Base-by-base conservation (phyloP, 2,329 filamentous ascomycete genomes). In the Aspergillus sp. region DNA sequence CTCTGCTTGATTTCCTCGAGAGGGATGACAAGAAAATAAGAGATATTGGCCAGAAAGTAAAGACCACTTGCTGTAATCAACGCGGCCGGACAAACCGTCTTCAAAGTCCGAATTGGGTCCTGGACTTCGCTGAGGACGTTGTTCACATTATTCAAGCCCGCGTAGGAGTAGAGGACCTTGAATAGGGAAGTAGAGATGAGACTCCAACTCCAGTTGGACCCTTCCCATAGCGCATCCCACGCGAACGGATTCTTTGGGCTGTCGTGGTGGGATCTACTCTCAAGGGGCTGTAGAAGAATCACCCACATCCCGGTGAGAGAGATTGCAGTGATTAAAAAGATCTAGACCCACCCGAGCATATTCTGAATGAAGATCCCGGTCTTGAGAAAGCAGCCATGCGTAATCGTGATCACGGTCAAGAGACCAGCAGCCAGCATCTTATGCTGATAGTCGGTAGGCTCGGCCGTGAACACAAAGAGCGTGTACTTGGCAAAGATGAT, bases 101-200 rank as follows among this genome's bases (percentile, higher is more conserved):
- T 24, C 24, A 24, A 24, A 4, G 24, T 24, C 4, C 24, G 24
- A 24, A 24, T 24, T 4, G 24, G 89, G 60, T 90, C 81, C 60
- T 85, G 85, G 22, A 91, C 87, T 69, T 91, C 88, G 68, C 88
- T 89, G 53, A 91, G 77, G 3, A 90, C 88, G 73, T 87, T 89
- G 62, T 24, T 24, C 24, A 87, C 80, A 60, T 90, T 90, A 54
- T 81, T 84, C 11, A 89, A 77, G 0, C 89, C 88, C 0, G 86
- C 80, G 58, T 90, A 91, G 0, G 87, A 88, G 70, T 90, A 90
- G 49, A 88, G 85, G 0, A 90, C 85, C 65, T 88, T 78, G 69
- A 77, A 74, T 11, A 91, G 74, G 0, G 87, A 83, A 0, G 88
- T 89, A 0, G 87, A 85, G n/a, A 91, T 77, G 1, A 84, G 78